Evolutionary conservation across 2,329 filamentous ascomycete species (phyloP).

Genomic region (Fusarium duplospermum): DNA sequence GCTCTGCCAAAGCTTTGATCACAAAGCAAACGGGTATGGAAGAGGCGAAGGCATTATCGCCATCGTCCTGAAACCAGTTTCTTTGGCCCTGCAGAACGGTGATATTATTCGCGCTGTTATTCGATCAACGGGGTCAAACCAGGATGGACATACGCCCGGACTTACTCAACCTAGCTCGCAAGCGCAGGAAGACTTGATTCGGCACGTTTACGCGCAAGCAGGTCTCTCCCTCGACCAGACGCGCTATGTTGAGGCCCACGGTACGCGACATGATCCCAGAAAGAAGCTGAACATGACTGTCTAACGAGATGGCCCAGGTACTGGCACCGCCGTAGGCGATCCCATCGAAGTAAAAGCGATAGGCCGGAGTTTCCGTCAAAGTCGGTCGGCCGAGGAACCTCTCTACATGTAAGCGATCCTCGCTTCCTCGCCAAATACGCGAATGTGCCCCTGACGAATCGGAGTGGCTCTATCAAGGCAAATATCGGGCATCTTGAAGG

Average conservation of each 20-base stretch:
- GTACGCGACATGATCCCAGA: background rate
- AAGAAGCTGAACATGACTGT: background rate
- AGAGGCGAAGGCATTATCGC: constrained; percentile 45
- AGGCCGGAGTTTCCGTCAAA: background rate
- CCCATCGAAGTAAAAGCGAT: constrained; percentile 14
- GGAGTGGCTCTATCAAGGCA: constrained; percentile 8
- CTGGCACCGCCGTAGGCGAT: constrained; percentile 11
- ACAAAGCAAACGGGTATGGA: constrained; percentile 47
- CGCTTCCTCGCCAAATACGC: background rate
- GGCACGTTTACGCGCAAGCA: constrained; percentile 44
- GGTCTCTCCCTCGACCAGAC: constrained; percentile 41
- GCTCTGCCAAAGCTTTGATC: constrained; percentile 47
- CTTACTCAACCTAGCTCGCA: constrained; percentile 47
- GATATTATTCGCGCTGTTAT: constrained; percentile 54
- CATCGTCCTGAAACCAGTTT: constrained; percentile 63
- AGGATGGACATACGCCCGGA: constrained; percentile 56
- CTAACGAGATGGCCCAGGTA: background rate
- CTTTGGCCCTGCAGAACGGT: constrained; percentile 56
- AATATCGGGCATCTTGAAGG: background rate
- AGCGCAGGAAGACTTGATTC: constrained; percentile 41
- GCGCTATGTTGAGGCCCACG: constrained; percentile 49
- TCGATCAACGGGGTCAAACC: constrained; percentile 39
- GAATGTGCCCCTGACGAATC: background rate
- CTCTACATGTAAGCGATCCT: constrained; percentile 5
- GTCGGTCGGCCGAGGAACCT: background rate